These are phyloP conservation scores for Leccinum subfulvum DNA, from an alignment of 1,284 basidiomycete genomes.

Conservation along the genomic window DNA sequence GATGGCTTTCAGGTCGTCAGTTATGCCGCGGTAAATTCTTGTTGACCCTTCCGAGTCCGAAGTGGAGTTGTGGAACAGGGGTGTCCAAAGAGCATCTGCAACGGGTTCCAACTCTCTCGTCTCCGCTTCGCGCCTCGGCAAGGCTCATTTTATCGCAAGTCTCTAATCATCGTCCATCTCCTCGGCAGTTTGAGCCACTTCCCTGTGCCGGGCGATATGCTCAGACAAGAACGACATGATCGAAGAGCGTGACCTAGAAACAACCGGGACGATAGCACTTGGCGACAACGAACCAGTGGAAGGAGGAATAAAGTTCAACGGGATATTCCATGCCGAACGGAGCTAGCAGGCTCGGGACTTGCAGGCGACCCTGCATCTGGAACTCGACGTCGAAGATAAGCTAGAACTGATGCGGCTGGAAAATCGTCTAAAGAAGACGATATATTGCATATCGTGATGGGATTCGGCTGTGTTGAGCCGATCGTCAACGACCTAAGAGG, in stretches of 20 bases:
- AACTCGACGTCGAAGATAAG: constrained; percentile 28
- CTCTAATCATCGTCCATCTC: constrained; percentile 53
- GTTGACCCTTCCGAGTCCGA: constrained; percentile 83
- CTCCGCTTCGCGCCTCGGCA: constrained; percentile 49
- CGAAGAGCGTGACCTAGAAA: constrained; percentile 3
- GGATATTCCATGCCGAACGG: constrained; percentile 29
- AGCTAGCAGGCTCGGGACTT: constrained; percentile 19
- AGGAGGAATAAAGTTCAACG: constrained; percentile 19
- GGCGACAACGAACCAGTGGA: constrained; percentile 20
- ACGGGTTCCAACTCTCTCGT: constrained; percentile 68
- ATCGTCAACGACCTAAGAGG: constrained; percentile 20
- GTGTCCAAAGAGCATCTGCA: constrained; percentile 87
- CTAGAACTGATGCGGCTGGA: constrained; percentile 30
- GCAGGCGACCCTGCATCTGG: constrained; percentile 10
- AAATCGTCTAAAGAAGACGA: constrained; percentile 33
- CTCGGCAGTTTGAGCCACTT: constrained; percentile 17
- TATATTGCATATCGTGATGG: background rate
- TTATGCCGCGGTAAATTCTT: constrained; percentile 93
- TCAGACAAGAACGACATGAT: constrained; percentile 16
- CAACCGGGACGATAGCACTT: constrained; percentile 1
- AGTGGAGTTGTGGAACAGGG: constrained; percentile 83
- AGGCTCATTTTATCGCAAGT: constrained; percentile 57
- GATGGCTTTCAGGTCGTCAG: constrained; percentile 88
- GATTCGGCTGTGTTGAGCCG: background rate
- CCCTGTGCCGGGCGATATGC: constrained; percentile 12